Percentiles rank a stretch among this genome's conserved stretches.
Evolutionary conservation across 1,139 yeast genomes (phyloP).

Genomic region (Debaryomyces sp.): DNA sequence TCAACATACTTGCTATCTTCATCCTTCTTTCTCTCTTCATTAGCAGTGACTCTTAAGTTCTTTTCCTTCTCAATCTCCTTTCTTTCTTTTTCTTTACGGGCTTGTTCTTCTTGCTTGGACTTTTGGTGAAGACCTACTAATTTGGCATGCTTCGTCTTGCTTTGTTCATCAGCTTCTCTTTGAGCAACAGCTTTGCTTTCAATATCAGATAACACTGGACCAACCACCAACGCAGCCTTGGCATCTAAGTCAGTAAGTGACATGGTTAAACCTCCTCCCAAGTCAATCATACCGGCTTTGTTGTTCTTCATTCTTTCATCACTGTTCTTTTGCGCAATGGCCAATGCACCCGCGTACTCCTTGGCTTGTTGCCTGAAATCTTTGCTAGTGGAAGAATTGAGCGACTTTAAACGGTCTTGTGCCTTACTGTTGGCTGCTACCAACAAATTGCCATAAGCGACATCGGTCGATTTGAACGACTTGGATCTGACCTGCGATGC

Average conservation of each 20-base stretch:
- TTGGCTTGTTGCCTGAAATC: constrained; percentile 48
- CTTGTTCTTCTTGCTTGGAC: constrained; percentile 52
- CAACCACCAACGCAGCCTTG: constrained; percentile 80
- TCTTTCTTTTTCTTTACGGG: constrained; percentile 51
- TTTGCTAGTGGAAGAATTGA: constrained; percentile 34
- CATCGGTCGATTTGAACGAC: constrained; percentile 42
- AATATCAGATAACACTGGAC: constrained; percentile 84
- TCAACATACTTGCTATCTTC: constrained; percentile 40
- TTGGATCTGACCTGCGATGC: constrained; percentile 33
- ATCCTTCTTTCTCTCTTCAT: constrained; percentile 43
- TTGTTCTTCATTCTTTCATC: constrained; percentile 53
- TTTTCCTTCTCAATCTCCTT: constrained; percentile 43
- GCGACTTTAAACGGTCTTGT: constrained; percentile 46
- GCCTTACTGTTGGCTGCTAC: constrained; percentile 66
- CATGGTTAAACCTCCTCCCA: constrained; percentile 90
- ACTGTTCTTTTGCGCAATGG: constrained; percentile 70
- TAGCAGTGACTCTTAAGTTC: constrained; percentile 35
- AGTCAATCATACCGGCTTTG: constrained; percentile 61
- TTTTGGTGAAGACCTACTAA: constrained; percentile 39
- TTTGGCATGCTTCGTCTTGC: constrained; percentile 35
- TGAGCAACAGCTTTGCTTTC: constrained; percentile 70
- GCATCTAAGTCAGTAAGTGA: constrained; percentile 74
- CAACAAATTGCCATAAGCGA: constrained; percentile 59
- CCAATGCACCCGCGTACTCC: constrained; percentile 48
- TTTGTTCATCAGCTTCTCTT: constrained; percentile 59